Percentiles rank a stretch among this genome's conserved stretches.
phyloP scores from a whole-genome alignment of 192 early-diverging fungal genomes.

The Coemansia sp. region DNA sequence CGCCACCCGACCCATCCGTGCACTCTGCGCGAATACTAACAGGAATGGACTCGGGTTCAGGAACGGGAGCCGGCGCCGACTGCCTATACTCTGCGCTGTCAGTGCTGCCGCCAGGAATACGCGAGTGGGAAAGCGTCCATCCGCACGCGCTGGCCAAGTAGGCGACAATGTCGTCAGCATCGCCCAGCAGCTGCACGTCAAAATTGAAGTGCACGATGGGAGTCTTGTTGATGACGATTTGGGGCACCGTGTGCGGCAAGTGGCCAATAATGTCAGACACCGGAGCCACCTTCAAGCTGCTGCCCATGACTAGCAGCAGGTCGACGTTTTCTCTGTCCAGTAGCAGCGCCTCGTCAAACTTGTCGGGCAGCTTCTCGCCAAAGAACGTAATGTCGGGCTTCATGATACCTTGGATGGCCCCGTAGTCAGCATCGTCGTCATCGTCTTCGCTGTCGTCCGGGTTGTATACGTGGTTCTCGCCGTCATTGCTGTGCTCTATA shows the following conservation, averaged over 20 bases:
- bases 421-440: constrained; percentile 59
- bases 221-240: constrained; percentile 90
- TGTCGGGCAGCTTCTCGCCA: constrained; percentile 84
- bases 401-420: constrained; percentile 61
- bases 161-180: constrained; percentile 80
- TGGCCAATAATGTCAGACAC: constrained; percentile 87
- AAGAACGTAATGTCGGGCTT: constrained; percentile 99
- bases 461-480: constrained; percentile 11
- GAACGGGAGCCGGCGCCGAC: neutral
- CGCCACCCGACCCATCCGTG: neutral
- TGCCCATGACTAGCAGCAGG: constrained; percentile 93
- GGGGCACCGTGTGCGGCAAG: constrained; percentile 79
- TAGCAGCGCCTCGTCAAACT: constrained; percentile 72
- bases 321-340: constrained; percentile 76
- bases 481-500: neutral
- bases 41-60: constrained; percentile 9
- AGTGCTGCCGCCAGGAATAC: constrained; percentile 59
- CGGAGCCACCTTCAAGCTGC: constrained; percentile 91
- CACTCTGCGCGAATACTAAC: neutral
- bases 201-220: constrained; percentile 82
- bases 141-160: constrained; percentile 68
- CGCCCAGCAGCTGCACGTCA: constrained; percentile 85
- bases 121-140: constrained; percentile 74
- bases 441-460: constrained; percentile 41
- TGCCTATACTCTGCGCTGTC: constrained; percentile 39